Percentiles rank a stretch among this genome's conserved stretches.
phyloP scores from a whole-genome alignment of 305 asterid genomes.

The Fraxinus floribunda region DNA sequence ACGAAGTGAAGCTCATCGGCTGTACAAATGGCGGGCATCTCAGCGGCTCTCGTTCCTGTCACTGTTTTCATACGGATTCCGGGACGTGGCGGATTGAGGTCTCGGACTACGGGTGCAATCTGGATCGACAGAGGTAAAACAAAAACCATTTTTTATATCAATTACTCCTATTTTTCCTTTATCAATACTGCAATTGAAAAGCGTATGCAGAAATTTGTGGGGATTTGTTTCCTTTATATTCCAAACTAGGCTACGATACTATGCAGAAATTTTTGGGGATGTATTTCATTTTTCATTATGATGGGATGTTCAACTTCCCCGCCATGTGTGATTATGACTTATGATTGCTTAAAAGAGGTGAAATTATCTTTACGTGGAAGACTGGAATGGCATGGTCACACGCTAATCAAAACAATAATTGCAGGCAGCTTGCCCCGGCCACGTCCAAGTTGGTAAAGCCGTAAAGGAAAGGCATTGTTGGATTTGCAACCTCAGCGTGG shows the following conservation, averaged over 20 bases:
- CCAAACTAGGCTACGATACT: neutral
- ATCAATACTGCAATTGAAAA: neutral
- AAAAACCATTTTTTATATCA: neutral
- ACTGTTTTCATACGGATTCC: neutral
- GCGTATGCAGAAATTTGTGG: neutral
- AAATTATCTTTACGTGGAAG: neutral
- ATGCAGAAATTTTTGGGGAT: neutral
- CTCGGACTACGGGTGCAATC: neutral
- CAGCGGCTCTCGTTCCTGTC: slow-evolving; percentile 6
- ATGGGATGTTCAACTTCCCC: neutral
- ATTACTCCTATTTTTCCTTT: neutral
- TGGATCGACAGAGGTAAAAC: neutral
- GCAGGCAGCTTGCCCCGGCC: neutral
- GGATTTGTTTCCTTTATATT: neutral
- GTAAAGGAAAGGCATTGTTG: too few relatives aligned
- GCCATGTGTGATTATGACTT: neutral
- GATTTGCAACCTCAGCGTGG: too few relatives aligned
- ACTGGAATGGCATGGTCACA: neutral
- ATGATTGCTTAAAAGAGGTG: neutral
- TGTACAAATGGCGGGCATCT: slow-evolving; percentile 35
- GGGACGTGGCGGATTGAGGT: neutral
- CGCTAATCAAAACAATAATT: neutral
- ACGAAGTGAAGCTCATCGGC: slow-evolving; percentile 44
- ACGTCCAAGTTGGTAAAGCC: too few relatives aligned
- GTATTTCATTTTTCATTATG: neutral